Evolutionary conservation across 192 early-diverging fungal species (phyloP), one percentile per base, ranked within the genome.

Genomic region (Dissophora globulifera): DNA sequence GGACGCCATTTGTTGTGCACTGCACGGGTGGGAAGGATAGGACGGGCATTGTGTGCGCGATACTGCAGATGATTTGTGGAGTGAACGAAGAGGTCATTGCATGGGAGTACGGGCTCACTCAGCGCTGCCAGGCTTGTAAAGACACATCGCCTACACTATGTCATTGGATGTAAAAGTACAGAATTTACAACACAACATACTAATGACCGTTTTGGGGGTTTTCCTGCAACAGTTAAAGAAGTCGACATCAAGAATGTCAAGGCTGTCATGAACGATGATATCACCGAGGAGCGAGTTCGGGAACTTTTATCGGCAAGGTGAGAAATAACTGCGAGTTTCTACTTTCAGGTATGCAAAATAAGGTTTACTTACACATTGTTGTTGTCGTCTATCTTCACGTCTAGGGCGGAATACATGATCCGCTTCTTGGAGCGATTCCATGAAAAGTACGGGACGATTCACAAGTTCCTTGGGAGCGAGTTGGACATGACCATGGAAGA

Each of bases 21-120:
- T 90, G 88, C 68, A 89, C 87, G 5, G 88, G 89, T n/a, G 88
- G 88, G 20, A 90, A 90, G 65, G 88, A 90, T 60, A 69, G 88
- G 31, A 90, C 88, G 2, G 88, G 88, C 11, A 54, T 90, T 0
- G 76, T 89, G 55, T 65, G 55, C 26, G 88, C 88, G 66, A 41
- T 90, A 19, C 41, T 90, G 31, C 63, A 89, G 33, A 78, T 78
- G 35, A 62, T 89, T 3, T 80, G 81, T 38, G 88, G 84, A 0
- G 87, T 90, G 8, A 83, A 86, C 41, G 87, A 89, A 19, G 89
- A 90, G 50, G 53, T 83, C 38, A 87, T 90, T 69, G 79, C 82
- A 29, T 58, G 80, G 63, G 88, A 90, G 40, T 90, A 90, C 71
- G 83, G 80, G 30, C 48, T 86, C 22, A 88, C 81, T 17, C 47